Evolutionary conservation across 2,329 filamentous ascomycete genomes (phyloP).

Genomic region (Aspergillus latus): DNA sequence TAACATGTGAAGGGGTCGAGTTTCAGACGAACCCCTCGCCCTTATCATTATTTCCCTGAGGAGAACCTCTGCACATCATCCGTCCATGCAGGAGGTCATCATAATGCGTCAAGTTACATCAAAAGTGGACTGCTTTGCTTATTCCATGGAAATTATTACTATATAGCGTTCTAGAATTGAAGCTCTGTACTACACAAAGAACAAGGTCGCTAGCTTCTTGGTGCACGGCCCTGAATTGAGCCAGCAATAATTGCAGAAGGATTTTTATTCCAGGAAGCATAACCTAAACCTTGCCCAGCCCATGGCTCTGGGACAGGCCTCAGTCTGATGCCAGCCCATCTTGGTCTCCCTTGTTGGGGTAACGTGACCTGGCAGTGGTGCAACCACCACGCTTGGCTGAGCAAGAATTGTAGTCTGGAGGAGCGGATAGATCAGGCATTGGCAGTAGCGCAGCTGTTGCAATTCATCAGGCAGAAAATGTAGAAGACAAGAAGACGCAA

Average conservation of each 20-base stretch:
- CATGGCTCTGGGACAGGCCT: not conserved
- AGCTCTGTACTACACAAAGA: conserved; percentile 9
- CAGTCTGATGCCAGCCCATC: not conserved
- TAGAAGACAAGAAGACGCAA: not conserved
- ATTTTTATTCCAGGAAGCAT: conserved; percentile 1
- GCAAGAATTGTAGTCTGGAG: not conserved
- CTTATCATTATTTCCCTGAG: not conserved
- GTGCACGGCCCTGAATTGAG: conserved; percentile 13
- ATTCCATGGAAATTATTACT: not conserved
- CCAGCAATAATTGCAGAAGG: conserved; percentile 10
- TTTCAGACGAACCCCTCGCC: not conserved
- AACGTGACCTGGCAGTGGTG: not conserved
- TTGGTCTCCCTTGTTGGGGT: not conserved
- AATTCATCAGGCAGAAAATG: not conserved
- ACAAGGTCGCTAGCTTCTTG: conserved; percentile 8
- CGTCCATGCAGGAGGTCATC: not conserved
- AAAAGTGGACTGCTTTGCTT: not conserved
- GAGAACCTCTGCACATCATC: not conserved
- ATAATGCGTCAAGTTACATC: conserved; percentile 1
- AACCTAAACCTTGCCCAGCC: not conserved
- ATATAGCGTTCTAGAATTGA: not conserved
- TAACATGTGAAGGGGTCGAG: not conserved
- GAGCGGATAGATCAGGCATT: not conserved
- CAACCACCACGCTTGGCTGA: not conserved
- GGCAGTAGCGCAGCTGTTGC: not conserved